Base-by-base conservation (phyloP, 2,329 filamentous ascomycete species). In the Phialophora chinensis region DNA sequence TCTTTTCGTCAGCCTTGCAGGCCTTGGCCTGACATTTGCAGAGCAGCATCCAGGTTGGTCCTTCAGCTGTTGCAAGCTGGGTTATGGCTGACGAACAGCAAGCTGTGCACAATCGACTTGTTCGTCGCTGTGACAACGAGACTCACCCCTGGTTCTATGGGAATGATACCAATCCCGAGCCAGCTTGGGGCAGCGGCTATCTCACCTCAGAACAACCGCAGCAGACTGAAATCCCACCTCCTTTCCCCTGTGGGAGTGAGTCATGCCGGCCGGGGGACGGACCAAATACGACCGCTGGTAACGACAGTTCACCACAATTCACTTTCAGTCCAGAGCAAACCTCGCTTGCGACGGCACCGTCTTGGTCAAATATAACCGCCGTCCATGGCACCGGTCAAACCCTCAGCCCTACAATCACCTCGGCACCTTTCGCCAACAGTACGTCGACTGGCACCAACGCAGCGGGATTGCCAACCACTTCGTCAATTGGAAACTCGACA, bases 41-140 rank as follows among this genome's bases (percentile, higher is more conserved):
- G 62, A 59, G 20, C 62, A 65, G 11, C 57, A 47, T 44, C 60
- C 38, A 59, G 67, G 67, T 69, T 31, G 8, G 64, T 67, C 29
- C 44, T 35, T 38, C 4, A n/a, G 11, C 49, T 20, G n/a, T 33
- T 27, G 31, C n/a, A 25, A 20, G 29, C n/a, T 27, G 20, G 12
- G 27, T 14, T 50, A 27, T 25, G 8, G 29, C 59, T 61, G 11
- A 61, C 59, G 35, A 31, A 35, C 10, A 33, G 12, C 23, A 52
- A 70, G 68, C 59, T 33, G 38, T 42, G 27, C 66, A 64, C 42
- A 59, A 49, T 57, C 63, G 49, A 25, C 20, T 65, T 35, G 27
- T 70, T 23, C 69, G 62, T 27, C 65, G 65, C 35, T 71, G 64
- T 44, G 65, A 64, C 35, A 71, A 69, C 20, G 64, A 69, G 58